Base-by-base conservation (phyloP, 2,329 filamentous ascomycete species). In the Stagonosporopsis chrysanthemi region DNA sequence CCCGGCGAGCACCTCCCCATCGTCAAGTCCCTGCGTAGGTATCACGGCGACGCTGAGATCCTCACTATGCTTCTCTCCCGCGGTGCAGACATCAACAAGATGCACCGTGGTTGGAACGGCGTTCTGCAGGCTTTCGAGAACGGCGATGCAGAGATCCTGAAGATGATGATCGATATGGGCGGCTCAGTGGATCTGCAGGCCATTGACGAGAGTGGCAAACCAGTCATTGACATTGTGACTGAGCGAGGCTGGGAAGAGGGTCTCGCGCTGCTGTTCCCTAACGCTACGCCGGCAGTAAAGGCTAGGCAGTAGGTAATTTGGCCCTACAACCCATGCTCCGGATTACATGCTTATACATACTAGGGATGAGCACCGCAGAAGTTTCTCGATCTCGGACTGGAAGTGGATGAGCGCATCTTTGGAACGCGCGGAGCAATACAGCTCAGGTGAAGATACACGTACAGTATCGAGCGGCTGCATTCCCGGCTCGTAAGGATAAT, bases 1-100 rank as follows among this genome's bases (percentile, higher is more conserved):
- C 87, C 88, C 0, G 88, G 88, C 19, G 88, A 90, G 78, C 88
- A 90, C 72, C 76, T 90, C 11, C 88, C 88, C 7, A 82, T 90
- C 50, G 87, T 90, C 71, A 90, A 90, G 74, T 86, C 88, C 2
- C 80, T 90, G 41, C 83, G 88, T 3, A 79, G 86, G 22, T 83
- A 83, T 51, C 80, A 80, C 8, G 82, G 88, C 62, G 83, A 89
- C 63, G 82, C 83, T 0, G 82, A 85, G 38, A 84, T 88, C 52
- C 80, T 90, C 29, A 82, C 87, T 71, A 79, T 88, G 75, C 79
- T 90, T 6, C 80, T 90, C 7, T 82, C 81, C 11, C 81, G 83
- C 58, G 88, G 88, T 9, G 88, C 86, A 1, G 86, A 90, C 65
- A 86, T 88, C 44, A 90, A 90, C 76, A 84, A 85, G 52, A 75